These are phyloP conservation scores for Plasmodium reichenowi DNA, from an alignment of 169 alveolate genomes.

Conservation along the genomic window DNA sequence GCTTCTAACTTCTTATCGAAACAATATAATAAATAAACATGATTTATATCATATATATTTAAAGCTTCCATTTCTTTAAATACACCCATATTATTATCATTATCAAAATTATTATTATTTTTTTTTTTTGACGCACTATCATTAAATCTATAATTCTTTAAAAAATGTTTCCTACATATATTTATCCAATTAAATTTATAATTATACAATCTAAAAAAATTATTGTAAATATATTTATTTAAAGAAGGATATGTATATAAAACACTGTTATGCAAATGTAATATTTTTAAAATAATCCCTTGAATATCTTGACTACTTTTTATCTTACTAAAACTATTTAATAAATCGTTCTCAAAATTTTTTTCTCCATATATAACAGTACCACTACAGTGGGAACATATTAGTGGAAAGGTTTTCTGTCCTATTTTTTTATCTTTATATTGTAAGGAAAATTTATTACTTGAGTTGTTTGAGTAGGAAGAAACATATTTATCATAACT, in stretches of 20 bases:
- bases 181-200: constrained; percentile 16
- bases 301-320: constrained; percentile 91
- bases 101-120: neutral
- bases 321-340: constrained; percentile 88
- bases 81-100: neutral
- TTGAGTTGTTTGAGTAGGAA: too few species aligned
- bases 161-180: constrained; percentile 18
- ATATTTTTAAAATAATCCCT: constrained; percentile 84
- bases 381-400: constrained; percentile 94
- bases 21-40: constrained; percentile 54
- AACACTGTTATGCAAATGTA: constrained; percentile 31
- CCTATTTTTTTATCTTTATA: neutral
- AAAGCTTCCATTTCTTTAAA: neutral
- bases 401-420: constrained; percentile 76
- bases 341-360: constrained; percentile 86
- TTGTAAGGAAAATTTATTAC: neutral
- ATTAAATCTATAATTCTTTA: neutral
- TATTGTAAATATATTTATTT: neutral
- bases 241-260: constrained; percentile 14
- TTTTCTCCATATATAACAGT: constrained; percentile 94
- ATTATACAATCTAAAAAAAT: constrained; percentile 15
- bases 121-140: neutral
- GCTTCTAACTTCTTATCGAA: constrained; percentile 71
- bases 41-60: constrained; percentile 50
- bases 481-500: neutral